Evolutionary conservation across 2,329 filamentous ascomycete species (phyloP), one percentile per base, ranked within the genome.

Genomic region (Zelopaecilomyces penicillatus): DNA sequence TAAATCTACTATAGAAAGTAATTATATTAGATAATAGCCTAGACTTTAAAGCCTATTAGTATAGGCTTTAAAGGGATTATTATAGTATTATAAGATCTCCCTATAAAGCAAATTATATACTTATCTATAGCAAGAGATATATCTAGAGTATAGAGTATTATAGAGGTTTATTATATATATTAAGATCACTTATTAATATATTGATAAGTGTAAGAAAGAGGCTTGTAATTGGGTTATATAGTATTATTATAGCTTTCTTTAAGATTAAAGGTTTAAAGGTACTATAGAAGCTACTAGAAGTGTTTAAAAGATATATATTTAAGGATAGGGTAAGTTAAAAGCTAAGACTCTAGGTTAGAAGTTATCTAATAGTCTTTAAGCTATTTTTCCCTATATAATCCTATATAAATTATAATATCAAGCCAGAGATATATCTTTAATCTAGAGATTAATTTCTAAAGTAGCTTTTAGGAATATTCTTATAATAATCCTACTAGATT

Each of bases 21-120:
- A 30, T 46, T 41, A 8, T 31, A 11, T 47, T 49, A 33, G 10
- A 41, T 49, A 4, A 46, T n/a, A 45, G 42, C 43, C 51, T 31
- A 52, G n/a, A 49, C 39, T 36, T 52, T 51, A 29, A 51, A 42
- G 30, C 42, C 46, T 39, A 28, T 37, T 4, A 42, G 45, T 6
- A 30, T 47, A 8, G 45, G 45, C 28, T 47, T 47, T 5, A 10
- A 28, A 27, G 41, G 45, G 29, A 47, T 40, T 8, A 32, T 43
- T 5, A 34, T 35, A 12, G 12, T 47, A 37, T 44, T 26, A 12
- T 28, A 11, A 10, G 43, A 33, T 29, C 32, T 30, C 31, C 30
- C 19, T 4, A 26, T 41, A 12, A 40, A 47, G 29, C 31, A 4
- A 33, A 44, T 30, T 9, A 47, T 47, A 40, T 27, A 19, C 37